Conservation (phyloP, 352 stramenopile species). For the Phytopythium cucurbitacearum region DNA sequence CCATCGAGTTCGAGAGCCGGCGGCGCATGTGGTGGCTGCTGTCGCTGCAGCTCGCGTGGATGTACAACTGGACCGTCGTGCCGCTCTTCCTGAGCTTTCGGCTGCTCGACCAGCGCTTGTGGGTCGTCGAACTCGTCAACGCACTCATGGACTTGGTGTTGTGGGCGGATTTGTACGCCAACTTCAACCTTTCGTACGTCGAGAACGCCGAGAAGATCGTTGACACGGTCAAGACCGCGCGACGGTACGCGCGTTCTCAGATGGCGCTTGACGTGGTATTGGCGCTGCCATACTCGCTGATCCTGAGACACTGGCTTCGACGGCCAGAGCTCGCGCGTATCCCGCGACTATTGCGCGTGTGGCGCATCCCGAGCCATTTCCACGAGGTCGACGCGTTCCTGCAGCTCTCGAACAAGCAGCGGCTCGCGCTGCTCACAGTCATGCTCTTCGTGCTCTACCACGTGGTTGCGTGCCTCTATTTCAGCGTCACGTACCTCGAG, state of each 20-base stretch:
- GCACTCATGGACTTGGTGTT: conserved; percentile 33
- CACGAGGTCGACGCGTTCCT: conserved; percentile 41
- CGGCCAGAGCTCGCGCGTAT: conserved; percentile 20
- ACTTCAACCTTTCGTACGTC: conserved; percentile 50
- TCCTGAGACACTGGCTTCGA: conserved; percentile 6
- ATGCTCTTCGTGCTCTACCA: conserved; percentile 58
- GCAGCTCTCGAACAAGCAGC: conserved; percentile 42
- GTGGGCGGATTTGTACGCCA: conserved; percentile 46
- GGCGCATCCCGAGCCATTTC: conserved; percentile 29
- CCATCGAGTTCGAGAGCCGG: conserved; percentile 37
- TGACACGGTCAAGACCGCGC: conserved; percentile 27
- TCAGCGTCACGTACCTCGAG: conserved; percentile 54
- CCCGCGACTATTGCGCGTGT: conserved; percentile 34
- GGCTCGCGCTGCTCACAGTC: conserved; percentile 40
- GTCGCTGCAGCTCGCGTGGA: conserved; percentile 31
- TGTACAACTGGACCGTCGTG: conserved; percentile 59
- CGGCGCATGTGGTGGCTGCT: conserved; percentile 47
- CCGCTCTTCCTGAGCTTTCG: conserved; percentile 37
- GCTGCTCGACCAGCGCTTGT: conserved; percentile 19
- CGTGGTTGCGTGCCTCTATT: conserved; percentile 52
- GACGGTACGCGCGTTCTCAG: conserved; percentile 21
- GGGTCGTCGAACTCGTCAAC: conserved; percentile 29
- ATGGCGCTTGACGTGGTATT: conserved; percentile 34
- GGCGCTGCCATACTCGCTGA: conserved; percentile 35
- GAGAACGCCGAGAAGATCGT: conserved; percentile 58